Conservation (phyloP, 2,329 filamentous ascomycete species). For the Aspergillus viridinutans region DNA sequence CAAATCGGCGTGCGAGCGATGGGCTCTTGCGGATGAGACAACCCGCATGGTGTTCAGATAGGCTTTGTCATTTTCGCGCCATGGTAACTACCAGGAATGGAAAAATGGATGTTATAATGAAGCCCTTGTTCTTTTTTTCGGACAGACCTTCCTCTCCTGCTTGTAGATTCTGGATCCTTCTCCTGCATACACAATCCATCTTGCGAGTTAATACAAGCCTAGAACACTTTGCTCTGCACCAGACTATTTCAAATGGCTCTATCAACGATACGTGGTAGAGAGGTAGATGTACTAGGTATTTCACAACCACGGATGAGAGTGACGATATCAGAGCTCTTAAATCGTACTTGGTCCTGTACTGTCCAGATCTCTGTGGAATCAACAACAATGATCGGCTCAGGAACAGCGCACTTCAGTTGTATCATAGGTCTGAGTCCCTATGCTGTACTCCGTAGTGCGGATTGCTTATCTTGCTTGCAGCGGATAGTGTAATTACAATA, state of each 20-base stretch:
- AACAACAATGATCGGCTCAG: not conserved
- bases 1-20: conserved; percentile 23
- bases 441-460: not conserved
- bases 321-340: not conserved
- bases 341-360: no score
- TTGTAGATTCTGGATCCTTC: conserved; percentile 10
- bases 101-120: conserved; percentile 27
- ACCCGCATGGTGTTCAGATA: conserved; percentile 18
- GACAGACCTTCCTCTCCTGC: conserved; percentile 1
- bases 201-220: not conserved
- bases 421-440: not conserved
- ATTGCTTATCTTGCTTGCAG: not conserved
- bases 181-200: not conserved
- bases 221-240: not conserved
- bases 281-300: not conserved
- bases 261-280: not conserved
- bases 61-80: conserved; percentile 20
- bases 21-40: conserved; percentile 17
- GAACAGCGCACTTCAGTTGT: not conserved
- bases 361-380: not conserved
- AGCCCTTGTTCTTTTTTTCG: conserved; percentile 5
- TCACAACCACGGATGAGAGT: not conserved
- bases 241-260: not conserved
- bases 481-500: conserved; percentile 1
- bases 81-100: conserved; percentile 18